Evolutionary conservation across 495 filamentous ascomycete species (phyloP), one percentile per base, ranked within the genome.

Genomic region (Podospora pseudopauciseta): DNA sequence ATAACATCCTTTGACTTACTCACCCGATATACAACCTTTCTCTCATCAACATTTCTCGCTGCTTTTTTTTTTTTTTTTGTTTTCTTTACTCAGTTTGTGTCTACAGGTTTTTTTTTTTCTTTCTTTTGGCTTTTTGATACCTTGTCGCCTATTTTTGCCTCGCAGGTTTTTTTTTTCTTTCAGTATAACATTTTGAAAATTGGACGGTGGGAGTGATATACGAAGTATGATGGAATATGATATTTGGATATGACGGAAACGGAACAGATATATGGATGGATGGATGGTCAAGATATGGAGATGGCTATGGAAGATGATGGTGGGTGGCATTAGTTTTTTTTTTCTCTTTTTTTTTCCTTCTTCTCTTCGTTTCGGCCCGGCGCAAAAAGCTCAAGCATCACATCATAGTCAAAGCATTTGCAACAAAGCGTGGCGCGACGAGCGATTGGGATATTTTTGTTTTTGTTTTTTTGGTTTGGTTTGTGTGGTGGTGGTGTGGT

Each of bases 81-180:
- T 62, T 64, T 44, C 16, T 71, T 1, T 18, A 58, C 2, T 20
- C 55, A 58, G 23, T 18, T 34, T 61, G 56, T 58, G 23, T 27
- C 7, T 32, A 5, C 28, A 32, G n/a, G 5, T 68, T 66, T 32
- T 5, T 32, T 32, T 23, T 32, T 32, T 32, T 32, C 1, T 20
- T 20, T 32, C 0, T 23, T 32, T 65, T 65, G 62, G 58, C 32
- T 62, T 69, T 71, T 74, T 72, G 77, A 79, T 78, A 78, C 76
- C 76, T 78, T 71, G 67, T 75, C 73, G 70, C 68, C 56, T 74
- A 60, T 59, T 63, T 39, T 27, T 49, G 0, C 65, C 55, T 63
- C 9, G 20, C 53, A 39, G 28, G 59, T 66, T 65, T 69, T 3
- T 34, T 63, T 39, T n/a, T 20, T 67, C 26, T 72, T 69, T 60